phyloP scores from a whole-genome alignment of 2,329 filamentous ascomycete species.

The Claviceps humidiphila region DNA sequence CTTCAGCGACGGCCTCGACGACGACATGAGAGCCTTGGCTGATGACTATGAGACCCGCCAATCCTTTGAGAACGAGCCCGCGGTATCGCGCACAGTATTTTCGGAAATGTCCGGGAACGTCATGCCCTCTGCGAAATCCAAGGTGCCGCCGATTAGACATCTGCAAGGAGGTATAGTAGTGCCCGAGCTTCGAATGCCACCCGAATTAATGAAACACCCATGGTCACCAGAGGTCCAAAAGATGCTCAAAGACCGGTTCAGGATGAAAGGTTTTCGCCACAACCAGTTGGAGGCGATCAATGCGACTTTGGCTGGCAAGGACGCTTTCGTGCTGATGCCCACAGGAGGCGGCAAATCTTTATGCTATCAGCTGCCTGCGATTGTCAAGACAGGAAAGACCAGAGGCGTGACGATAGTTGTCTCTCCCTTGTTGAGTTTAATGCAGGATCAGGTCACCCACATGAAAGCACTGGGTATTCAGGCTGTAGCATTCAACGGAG shows the following conservation, averaged over 20 bases:
- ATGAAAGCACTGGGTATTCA: conserved; percentile 61
- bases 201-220: conserved; percentile 47
- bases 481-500: conserved; percentile 71
- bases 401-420: conserved; percentile 82
- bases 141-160: conserved; percentile 14
- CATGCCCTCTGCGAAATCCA: conserved; percentile 18
- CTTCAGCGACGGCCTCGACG: conserved; percentile 30
- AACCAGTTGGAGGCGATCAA: conserved; percentile 96
- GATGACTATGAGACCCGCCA: conserved; percentile 35
- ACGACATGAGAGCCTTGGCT: conserved; percentile 34
- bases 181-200: conserved; percentile 26
- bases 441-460: conserved; percentile 93
- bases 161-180: conserved; percentile 15
- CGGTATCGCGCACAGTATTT: conserved; percentile 24
- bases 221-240: conserved; percentile 81
- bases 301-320: conserved; percentile 71
- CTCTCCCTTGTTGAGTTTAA: conserved; percentile 87
- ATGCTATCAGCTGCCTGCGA: conserved; percentile 87
- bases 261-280: conserved; percentile 72
- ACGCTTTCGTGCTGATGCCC: conserved; percentile 94
- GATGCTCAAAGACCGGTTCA: conserved; percentile 71
- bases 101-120: conserved; percentile 37
- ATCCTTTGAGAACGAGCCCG: conserved; percentile 12
- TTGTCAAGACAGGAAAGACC: conserved; percentile 69
- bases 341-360: conserved; percentile 94